phyloP scores from a whole-genome alignment of 345 rosid genomes.

The Citrus sinensis region DVS_A1.0 CM039168.1:27607001-27607500 shows the following conservation, averaged over 20 bases:
- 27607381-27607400: constrained; percentile 72
- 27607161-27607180: neutral
- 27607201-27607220: neutral
- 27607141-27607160: neutral
- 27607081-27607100: no score
- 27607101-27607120: no score
- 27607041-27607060: no score
- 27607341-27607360: constrained; percentile 89
- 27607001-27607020: no score
- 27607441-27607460: neutral
- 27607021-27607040: no score
- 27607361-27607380: constrained; percentile 92
- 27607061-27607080: no score
- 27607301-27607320: constrained; percentile 75
- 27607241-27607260: constrained; percentile 95
- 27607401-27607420: constrained; percentile 12
- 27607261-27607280: constrained; percentile 90
- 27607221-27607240: constrained; percentile 48
- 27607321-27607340: constrained; percentile 67
- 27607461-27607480: neutral
- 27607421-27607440: constrained; percentile 19
- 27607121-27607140: neutral
- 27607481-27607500: constrained; percentile 81
- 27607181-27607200: neutral
- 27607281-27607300: constrained; percentile 65